Conservation (phyloP, 805 yeast genomes). For the Kuraishia ogatae region DNA sequence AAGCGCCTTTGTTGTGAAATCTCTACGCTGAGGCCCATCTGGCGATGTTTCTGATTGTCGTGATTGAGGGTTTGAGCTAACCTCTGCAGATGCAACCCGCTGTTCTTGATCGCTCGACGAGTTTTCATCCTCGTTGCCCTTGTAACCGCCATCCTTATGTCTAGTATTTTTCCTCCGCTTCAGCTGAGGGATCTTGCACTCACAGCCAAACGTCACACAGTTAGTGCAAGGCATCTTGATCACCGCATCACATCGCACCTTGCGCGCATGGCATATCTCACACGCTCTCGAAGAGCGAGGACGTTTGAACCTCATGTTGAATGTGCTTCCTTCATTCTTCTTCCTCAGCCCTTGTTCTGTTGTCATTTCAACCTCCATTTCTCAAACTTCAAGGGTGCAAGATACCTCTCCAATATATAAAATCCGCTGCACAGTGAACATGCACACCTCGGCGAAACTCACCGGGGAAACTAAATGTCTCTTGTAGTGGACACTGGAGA, state of each 20-base stretch:
- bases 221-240: constrained; percentile 54
- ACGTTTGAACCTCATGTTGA: constrained; percentile 26
- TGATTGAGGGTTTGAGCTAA: not conserved
- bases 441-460: not conserved
- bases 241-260: constrained; percentile 74
- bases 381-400: too few species aligned
- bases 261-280: constrained; percentile 67
- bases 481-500: too few species aligned
- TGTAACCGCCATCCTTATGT: not conserved
- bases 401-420: too few species aligned
- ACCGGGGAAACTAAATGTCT: not conserved
- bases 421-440: not conserved
- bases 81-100: not conserved
- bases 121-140: not conserved
- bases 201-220: constrained; percentile 65
- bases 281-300: constrained; percentile 69
- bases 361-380: not conserved
- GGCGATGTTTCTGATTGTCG: not conserved
- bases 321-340: not conserved
- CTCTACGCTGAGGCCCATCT: not conserved
- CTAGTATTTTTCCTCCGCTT: constrained; percentile 4
- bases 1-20: not conserved
- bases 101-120: not conserved
- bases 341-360: not conserved
- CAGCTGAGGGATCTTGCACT: constrained; percentile 57